Conservation (phyloP, 306 rosid genomes). For the Cicer chorassanicum region DNA sequence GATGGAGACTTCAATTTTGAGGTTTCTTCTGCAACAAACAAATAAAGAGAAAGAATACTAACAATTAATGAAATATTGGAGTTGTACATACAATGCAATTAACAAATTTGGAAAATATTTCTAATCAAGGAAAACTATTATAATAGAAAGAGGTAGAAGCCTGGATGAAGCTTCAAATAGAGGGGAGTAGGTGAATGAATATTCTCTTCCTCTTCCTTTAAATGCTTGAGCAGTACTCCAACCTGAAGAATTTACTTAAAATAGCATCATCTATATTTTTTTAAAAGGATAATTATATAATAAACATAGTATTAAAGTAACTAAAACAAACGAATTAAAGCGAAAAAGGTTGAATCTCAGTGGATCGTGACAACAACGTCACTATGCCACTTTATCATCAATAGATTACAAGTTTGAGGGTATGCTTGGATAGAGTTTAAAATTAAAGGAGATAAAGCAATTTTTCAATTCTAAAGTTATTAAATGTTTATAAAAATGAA, state of each 20-base stretch:
- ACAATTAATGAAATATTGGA: slow-evolving; percentile 14
- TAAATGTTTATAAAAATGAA: not conserved
- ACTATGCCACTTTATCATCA: no score
- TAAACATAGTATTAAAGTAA: no score
- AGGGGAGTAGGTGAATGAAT: slow-evolving; percentile 31
- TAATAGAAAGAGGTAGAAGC: slow-evolving; percentile 18
- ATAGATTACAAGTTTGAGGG: not conserved
- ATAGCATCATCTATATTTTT: not conserved
- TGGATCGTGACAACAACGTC: no score
- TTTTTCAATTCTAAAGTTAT: not conserved
- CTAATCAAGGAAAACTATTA: slow-evolving; percentile 4
- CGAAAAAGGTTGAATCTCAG: no score
- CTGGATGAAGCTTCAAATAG: slow-evolving; percentile 40
- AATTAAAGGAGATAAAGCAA: not conserved
- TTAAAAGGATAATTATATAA: no score
- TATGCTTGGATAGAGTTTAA: not conserved
- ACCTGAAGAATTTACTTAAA: slow-evolving; percentile 17
- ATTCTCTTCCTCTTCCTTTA: slow-evolving; percentile 31
- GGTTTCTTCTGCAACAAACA: slow-evolving; percentile 37
- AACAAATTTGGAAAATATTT: slow-evolving; percentile 24
- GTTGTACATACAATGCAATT: slow-evolving; percentile 24
- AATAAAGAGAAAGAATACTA: slow-evolving; percentile 12
- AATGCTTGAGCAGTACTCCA: slow-evolving; percentile 19
- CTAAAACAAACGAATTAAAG: no score
- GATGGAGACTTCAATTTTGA: slow-evolving; percentile 10